Conservation (phyloP, 805 yeast genomes). For the Metschnikowia baotianmanensis region DNA sequence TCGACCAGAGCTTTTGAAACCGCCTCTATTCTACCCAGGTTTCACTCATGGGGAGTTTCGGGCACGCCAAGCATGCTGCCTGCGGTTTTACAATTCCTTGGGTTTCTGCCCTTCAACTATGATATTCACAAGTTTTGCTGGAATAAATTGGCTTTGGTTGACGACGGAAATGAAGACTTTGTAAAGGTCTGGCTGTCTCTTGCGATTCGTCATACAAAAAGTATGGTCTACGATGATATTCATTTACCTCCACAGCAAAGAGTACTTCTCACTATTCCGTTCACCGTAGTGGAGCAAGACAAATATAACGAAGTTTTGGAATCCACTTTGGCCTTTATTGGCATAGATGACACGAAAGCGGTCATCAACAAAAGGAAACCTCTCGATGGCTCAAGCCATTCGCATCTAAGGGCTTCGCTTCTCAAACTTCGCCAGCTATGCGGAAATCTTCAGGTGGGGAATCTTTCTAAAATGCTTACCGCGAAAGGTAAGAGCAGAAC, state of each 20-base stretch:
- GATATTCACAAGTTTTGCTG: slow-evolving; percentile 41
- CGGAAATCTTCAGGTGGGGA: slow-evolving; percentile 66
- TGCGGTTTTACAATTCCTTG: slow-evolving; percentile 66
- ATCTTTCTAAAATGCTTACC: slow-evolving; percentile 16
- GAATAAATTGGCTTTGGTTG: slow-evolving; percentile 26
- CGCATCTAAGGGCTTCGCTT: slow-evolving; percentile 67
- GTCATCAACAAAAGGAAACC: slow-evolving; percentile 51
- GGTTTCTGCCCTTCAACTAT: slow-evolving; percentile 61
- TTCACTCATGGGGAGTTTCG: slow-evolving; percentile 95
- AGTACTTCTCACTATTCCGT: slow-evolving; percentile 65
- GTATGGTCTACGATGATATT: slow-evolving; percentile 76
- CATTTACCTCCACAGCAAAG: slow-evolving; percentile 76
- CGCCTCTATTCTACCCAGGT: slow-evolving; percentile 74
- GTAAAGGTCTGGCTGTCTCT: slow-evolving; percentile 49
- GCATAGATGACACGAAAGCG: slow-evolving; percentile 50
- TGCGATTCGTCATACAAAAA: slow-evolving; percentile 79
- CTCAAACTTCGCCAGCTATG: slow-evolving; percentile 71
- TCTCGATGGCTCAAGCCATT: slow-evolving; percentile 39
- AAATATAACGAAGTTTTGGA: slow-evolving; percentile 66
- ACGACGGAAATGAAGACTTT: slow-evolving; percentile 26
- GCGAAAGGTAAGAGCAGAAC: slow-evolving; percentile 11
- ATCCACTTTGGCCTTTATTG: slow-evolving; percentile 57
- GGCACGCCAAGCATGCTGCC: slow-evolving; percentile 87
- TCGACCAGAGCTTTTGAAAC: slow-evolving; percentile 76
- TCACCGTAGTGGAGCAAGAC: slow-evolving; percentile 81